Percentiles rank a stretch among this genome's conserved stretches.
Conservation (phyloP, 805 yeast species). For the Candida corydali region DNA sequence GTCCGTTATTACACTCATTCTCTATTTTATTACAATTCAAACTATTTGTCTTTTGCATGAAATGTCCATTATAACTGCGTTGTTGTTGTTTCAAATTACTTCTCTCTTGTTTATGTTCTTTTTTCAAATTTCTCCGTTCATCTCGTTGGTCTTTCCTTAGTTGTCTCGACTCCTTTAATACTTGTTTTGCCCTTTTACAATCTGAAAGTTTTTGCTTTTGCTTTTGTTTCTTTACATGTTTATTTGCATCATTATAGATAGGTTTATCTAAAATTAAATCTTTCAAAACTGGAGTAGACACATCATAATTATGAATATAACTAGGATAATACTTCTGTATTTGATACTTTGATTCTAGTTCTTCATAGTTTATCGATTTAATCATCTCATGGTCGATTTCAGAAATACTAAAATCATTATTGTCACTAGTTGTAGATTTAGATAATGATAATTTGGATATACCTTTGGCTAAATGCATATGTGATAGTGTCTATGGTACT, state of each 20-base stretch:
- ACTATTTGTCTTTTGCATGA: conserved; percentile 4
- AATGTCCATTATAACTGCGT: conserved; percentile 3
- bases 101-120: conserved; percentile 10
- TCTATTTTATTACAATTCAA: not conserved
- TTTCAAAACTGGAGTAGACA: conserved; percentile 33
- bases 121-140: conserved; percentile 3
- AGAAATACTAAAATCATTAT: not conserved
- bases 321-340: conserved; percentile 37
- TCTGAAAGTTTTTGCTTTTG: not conserved
- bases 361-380: conserved; percentile 29
- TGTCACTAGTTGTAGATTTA: not conserved
- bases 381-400: conserved; percentile 16
- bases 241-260: conserved; percentile 36
- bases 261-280: conserved; percentile 34
- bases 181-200: conserved; percentile 3
- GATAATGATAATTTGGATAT: conserved; percentile 4
- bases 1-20: not conserved
- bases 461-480: conserved; percentile 6
- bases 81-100: conserved; percentile 7
- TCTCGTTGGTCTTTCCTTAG: conserved; percentile 8
- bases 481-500: not conserved
- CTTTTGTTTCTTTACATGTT: conserved; percentile 17
- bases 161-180: conserved; percentile 2
- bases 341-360: conserved; percentile 27
- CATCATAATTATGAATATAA: conserved; percentile 33